Evolutionary conservation across 176 grass and related monocot genomes (phyloP), one percentile per base, ranked within the genome.

Genomic region (Cenchrus purpureus): DNA sequence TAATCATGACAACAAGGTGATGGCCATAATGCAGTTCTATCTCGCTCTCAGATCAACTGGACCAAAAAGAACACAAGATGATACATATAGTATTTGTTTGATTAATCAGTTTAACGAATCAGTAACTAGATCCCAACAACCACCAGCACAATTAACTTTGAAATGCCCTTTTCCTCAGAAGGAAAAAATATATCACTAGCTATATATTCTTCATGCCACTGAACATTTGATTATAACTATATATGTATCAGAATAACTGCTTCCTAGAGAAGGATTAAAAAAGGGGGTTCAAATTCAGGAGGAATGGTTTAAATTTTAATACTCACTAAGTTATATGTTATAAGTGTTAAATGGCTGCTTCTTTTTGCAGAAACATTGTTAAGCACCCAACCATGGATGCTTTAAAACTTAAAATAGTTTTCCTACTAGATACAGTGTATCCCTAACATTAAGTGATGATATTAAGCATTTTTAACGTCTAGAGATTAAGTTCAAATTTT

Each of bases 51-150:
- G 17, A 49, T 68, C 66, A 68, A 14, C 22, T 34, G 56, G 49
- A 61, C 20, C n/a, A 5, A 10, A 16, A 53, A n/a, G 52, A 37
- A 61, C 4, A 56, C 5, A 7, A 10, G 19, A 28, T 48, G 12
- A 19, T 20, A 10, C 72, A 54, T 2, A 46, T 12, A 12, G 6
- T 8, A 87, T 10, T 71, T 53, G 29, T 71, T 83, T 83, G 45
- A 64, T 78, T 29, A 72, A 64, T 54, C 63, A 19, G 49, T 81
- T 45, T 81, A 76, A 52, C 40, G 48, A 51, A 59, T 28, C n/a
- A 42, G 40, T 83, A 20, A 60, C 68, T 60, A 84, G 25, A 80
- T 37, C 13, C 12, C 74, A 55, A 84, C 40, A 71, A 87, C 73
- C 19, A 56, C 22, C 64, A 66, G 17, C 65, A 12, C 22, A 61